Base-by-base conservation (phyloP, 805 yeast species). In the Wickerhamomyces sydowiorum region DNA sequence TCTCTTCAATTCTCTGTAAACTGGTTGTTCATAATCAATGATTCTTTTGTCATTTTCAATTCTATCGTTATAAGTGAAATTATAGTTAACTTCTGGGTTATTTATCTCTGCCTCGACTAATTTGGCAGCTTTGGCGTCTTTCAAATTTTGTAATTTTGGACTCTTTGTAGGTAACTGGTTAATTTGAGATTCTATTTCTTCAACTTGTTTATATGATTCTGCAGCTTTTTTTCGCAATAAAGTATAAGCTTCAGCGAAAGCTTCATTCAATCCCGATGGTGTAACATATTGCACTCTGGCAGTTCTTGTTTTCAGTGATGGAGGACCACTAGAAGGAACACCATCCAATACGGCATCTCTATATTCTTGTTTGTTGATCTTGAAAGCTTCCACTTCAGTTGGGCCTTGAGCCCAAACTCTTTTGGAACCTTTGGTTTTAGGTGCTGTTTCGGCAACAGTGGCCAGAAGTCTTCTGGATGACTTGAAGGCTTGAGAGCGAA, bases 31-130 rank as follows among this genome's bases (percentile, higher is more conserved):
- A 56, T 80, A 72, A 61, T 91, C 96, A 42, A 83, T 64, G 10
- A 66, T 51, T 13, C 70, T 69, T 4, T 75, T 62, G 34, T 65
- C 50, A 46, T 67, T 67, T 19, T 65, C 59, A 22, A 61, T 24
- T 40, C 65, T 66, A 23, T 65, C 65, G 36, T 64, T 54, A 58
- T 60, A 79, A 33, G 67, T 67, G 32, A 76, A 70, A 61, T 83
- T 86, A 67, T 76, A 87, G 42, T 78, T 67, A 12, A 88, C 96
- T 62, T 88, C 96, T 14, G 98, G 98, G 60, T 90, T 87, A 57
- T 72, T 61, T 37, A 71, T 55, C 61, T 91, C 95, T 1, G 96
- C 88, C 43, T 74, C 67, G 8, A 77, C 70, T 24, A 69, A 59
- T 21, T 78, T 60, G 42, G 61, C 46, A 19, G 51, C 50, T 42